Percentiles rank a stretch among this genome's conserved stretches.
These are phyloP conservation scores for Pythium scleroteichum DNA, from an alignment of 352 stramenopile genomes.

Conservation along the genomic window DNA sequence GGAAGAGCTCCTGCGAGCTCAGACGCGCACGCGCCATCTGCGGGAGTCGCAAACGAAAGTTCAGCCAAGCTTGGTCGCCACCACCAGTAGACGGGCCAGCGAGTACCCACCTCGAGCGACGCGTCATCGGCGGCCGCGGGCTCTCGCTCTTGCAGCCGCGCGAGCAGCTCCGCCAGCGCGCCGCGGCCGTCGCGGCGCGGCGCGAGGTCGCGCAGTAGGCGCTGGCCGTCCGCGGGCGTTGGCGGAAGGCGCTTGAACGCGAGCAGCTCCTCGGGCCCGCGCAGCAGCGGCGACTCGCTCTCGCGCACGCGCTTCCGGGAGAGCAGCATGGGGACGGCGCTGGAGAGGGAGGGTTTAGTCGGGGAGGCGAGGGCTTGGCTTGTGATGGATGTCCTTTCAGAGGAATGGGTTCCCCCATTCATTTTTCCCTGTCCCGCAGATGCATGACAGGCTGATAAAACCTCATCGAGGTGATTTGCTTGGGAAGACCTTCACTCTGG, in stretches of 20 bases:
- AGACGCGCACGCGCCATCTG: conserved; percentile 44
- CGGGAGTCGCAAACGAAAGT: not conserved
- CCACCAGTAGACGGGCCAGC: too few species aligned
- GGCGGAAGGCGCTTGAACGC: conserved; percentile 6
- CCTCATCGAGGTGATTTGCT: conserved; percentile 16
- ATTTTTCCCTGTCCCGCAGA: not conserved
- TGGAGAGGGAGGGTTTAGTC: too few species aligned
- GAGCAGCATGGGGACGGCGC: conserved; percentile 36
- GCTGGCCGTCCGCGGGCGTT: conserved; percentile 32
- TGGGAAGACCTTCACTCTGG: not conserved
- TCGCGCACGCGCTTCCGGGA: conserved; percentile 49
- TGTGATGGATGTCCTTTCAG: not conserved
- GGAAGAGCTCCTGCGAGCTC: conserved; percentile 79
- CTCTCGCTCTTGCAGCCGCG: conserved; percentile 30
- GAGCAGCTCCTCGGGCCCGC: conserved; percentile 23
- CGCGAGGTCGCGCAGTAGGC: conserved; percentile 44
- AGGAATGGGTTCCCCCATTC: conserved; percentile 23
- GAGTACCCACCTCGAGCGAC: conserved; percentile 25
- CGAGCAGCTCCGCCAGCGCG: conserved; percentile 36
- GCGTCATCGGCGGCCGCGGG: conserved; percentile 8
- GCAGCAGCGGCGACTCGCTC: conserved; percentile 31
- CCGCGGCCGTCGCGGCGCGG: conserved; percentile 10
- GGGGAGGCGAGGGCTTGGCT: not conserved
- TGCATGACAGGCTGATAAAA: conserved; percentile 16
- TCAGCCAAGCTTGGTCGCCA: too few species aligned